A percentile compares a stretch with the other conserved stretches of the same genome.
Evolutionary conservation across 2,329 filamentous ascomycete species (phyloP).

Genomic region (Clathrospora elynae): DNA sequence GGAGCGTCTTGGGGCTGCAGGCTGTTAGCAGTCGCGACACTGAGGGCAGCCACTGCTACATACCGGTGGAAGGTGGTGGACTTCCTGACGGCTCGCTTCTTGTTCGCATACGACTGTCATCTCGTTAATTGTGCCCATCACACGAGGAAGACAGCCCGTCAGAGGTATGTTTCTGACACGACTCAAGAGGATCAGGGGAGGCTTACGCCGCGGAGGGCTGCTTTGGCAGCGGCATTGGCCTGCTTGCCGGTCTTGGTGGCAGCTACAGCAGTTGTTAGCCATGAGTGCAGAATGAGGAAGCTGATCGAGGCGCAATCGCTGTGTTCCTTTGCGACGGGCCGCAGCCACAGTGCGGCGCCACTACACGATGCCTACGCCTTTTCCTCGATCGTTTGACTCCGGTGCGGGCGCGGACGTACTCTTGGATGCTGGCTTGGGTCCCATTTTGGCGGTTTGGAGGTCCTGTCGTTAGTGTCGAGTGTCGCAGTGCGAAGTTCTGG

Average conservation of each 20-base stretch:
- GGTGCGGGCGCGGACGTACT: constrained; percentile 33
- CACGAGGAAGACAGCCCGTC: constrained; percentile 56
- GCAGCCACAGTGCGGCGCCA: constrained; percentile 13
- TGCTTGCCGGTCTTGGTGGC: constrained; percentile 70
- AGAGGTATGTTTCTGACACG: constrained; percentile 59
- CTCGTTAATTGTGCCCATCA: constrained; percentile 48
- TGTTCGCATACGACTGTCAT: constrained; percentile 72
- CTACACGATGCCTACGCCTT: constrained; percentile 13
- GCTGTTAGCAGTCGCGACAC: constrained; percentile 8
- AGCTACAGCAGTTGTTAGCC: constrained; percentile 45
- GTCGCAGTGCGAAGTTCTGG: constrained; percentile 32
- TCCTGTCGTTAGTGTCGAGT: constrained; percentile 43
- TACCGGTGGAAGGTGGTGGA: constrained; percentile 91
- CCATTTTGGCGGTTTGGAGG: constrained; percentile 48
- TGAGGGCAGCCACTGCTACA: neutral
- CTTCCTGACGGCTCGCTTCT: constrained; percentile 87
- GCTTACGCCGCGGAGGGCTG: constrained; percentile 92
- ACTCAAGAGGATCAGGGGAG: constrained; percentile 49
- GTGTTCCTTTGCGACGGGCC: constrained; percentile 20
- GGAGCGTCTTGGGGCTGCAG: constrained; percentile 80
- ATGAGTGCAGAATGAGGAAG: constrained; percentile 10
- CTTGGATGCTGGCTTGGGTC: constrained; percentile 47
- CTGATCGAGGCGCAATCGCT: constrained; percentile 31
- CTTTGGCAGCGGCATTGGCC: constrained; percentile 93
- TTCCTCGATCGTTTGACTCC: constrained; percentile 18